These are phyloP conservation scores for Elsinoe perseae DNA, from an alignment of 2,329 filamentous ascomycete genomes.

Conservation along the genomic window DNA sequence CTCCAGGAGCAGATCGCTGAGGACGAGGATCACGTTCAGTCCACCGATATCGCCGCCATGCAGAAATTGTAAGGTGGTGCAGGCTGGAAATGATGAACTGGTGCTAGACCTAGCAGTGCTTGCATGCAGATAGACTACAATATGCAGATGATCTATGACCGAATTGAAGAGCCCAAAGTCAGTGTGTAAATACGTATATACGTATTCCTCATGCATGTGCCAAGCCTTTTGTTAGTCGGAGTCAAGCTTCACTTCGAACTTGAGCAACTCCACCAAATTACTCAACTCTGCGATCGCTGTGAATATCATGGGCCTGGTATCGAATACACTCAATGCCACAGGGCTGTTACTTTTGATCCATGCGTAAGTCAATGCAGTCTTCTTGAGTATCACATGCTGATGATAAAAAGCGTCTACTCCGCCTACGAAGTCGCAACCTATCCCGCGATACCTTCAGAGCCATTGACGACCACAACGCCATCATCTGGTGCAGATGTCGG, in stretches of 20 bases:
- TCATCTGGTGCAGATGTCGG: conserved; percentile 17
- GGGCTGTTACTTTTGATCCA: conserved; percentile 76
- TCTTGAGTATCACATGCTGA: conserved; percentile 5
- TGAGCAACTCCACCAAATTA: background rate
- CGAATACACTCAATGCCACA: conserved; percentile 61
- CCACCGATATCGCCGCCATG: conserved; percentile 82
- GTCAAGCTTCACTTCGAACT: background rate
- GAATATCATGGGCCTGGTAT: conserved; percentile 59
- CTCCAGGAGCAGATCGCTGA: conserved; percentile 79
- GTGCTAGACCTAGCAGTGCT: background rate
- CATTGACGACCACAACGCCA: conserved; percentile 20
- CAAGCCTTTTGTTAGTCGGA: background rate
- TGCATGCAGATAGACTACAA: conserved; percentile 14
- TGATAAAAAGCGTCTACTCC: conserved; percentile 73
- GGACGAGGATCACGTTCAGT: conserved; percentile 94
- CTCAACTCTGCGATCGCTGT: background rate
- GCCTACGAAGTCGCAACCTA: conserved; percentile 84
- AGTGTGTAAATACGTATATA: background rate
- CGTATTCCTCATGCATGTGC: background rate
- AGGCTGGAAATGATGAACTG: background rate
- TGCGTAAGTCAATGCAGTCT: conserved; percentile 57
- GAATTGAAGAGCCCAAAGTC: background rate
- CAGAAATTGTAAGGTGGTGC: conserved; percentile 70
- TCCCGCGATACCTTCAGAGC: conserved; percentile 36
- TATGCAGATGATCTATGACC: conserved; percentile 7